These are phyloP conservation scores for Penicillium hordei DNA, from an alignment of 2,329 filamentous ascomycete species.

Conservation along the genomic window DNA sequence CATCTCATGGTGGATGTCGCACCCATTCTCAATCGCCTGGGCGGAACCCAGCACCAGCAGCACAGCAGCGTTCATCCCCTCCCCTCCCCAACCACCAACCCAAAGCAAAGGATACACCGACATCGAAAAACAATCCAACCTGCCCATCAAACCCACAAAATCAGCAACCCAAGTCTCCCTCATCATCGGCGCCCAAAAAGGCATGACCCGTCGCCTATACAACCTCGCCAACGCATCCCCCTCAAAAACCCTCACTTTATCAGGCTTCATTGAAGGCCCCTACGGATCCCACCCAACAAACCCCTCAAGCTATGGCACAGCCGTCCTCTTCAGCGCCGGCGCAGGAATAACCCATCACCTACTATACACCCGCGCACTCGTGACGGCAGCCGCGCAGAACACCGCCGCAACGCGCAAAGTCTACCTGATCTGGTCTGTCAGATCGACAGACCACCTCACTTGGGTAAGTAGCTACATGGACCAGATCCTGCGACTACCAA, in stretches of 20 bases:
- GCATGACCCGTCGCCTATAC: conserved; percentile 62
- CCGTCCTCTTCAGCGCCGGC: conserved; percentile 65
- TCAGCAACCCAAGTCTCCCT: conserved; percentile 51
- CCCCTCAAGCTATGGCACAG: conserved; percentile 62
- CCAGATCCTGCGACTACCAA: conserved; percentile 59
- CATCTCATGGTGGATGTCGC: conserved; percentile 49
- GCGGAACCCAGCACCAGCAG: conserved; percentile 31
- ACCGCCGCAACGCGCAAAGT: conserved; percentile 60
- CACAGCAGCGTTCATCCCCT: conserved; percentile 18
- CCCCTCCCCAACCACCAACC: conserved; percentile 8
- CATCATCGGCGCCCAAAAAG: conserved; percentile 60
- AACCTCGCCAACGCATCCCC: conserved; percentile 53
- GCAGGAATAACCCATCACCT: conserved; percentile 67
- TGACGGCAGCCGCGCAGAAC: conserved; percentile 52
- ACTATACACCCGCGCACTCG: conserved; percentile 59
- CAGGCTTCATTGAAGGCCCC: conserved; percentile 62
- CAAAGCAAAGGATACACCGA: conserved; percentile 19
- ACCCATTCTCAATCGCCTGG: conserved; percentile 52
- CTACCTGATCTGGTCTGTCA: conserved; percentile 63
- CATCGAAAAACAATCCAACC: conserved; percentile 36
- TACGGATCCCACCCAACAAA: conserved; percentile 60
- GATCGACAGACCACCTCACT: conserved; percentile 59
- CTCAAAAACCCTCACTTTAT: conserved; percentile 51
- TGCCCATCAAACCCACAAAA: conserved; percentile 18
- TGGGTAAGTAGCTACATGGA: conserved; percentile 69